These are phyloP conservation scores for Calcarisporium arbuscula DNA, from an alignment of 2,329 filamentous ascomycete genomes.

Conservation along the genomic window DNA sequence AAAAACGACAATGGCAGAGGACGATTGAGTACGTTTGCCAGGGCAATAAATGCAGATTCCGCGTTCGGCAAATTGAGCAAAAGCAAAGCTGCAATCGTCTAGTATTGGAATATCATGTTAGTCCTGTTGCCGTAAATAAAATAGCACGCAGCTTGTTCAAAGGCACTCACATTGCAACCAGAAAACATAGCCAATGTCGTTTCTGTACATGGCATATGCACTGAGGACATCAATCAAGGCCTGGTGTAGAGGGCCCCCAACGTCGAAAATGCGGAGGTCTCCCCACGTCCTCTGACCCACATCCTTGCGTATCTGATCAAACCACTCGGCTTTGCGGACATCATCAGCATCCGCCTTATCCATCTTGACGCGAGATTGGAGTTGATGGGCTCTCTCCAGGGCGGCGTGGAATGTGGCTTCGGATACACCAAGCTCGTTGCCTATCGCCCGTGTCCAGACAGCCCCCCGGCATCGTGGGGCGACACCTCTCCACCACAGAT, in stretches of 20 bases:
- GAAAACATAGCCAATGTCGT: conserved; percentile 72
- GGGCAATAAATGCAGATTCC: conserved; percentile 59
- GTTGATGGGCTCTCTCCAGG: conserved; percentile 56
- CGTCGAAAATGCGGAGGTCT: conserved; percentile 67
- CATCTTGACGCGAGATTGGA: conserved; percentile 50
- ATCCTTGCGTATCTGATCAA: conserved; percentile 58
- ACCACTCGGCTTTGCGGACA: conserved; percentile 50
- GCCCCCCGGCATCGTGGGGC: conserved; percentile 61
- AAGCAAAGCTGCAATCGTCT: conserved; percentile 68
- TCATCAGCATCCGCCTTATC: conserved; percentile 49
- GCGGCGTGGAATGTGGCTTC: conserved; percentile 65
- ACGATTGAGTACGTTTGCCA: conserved; percentile 74
- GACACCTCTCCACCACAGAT: conserved; percentile 78
- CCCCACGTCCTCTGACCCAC: conserved; percentile 59
- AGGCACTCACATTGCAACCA: conserved; percentile 63
- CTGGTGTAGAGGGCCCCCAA: conserved; percentile 58
- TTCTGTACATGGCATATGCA: conserved; percentile 76
- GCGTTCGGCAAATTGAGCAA: conserved; percentile 63
- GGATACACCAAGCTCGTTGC: conserved; percentile 65
- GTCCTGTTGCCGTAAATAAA: conserved; percentile 7
- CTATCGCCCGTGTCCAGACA: conserved; percentile 66
- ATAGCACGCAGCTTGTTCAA: conserved; percentile 1
- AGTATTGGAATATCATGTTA: conserved; percentile 11
- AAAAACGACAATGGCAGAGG: conserved; percentile 70
- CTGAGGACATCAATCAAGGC: conserved; percentile 65